Percentiles rank a stretch among this genome's conserved stretches.
phyloP scores from a whole-genome alignment of 2,329 filamentous ascomycete species.

The Dothistroma pini region DNA sequence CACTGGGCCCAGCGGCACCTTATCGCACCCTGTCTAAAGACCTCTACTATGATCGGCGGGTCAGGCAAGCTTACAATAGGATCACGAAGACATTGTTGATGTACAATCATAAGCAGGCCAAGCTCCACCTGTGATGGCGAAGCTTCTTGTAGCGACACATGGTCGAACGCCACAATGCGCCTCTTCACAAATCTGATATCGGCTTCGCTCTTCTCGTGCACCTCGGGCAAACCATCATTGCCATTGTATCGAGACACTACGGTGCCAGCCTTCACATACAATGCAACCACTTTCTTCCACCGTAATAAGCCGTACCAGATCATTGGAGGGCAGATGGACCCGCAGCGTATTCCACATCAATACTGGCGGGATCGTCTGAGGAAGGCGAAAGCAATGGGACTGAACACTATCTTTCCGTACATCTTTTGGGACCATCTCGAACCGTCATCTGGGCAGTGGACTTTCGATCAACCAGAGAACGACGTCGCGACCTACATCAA shows the following conservation, averaged over 20 bases:
- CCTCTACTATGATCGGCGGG: background rate
- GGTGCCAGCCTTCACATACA: slow-evolving; percentile 9
- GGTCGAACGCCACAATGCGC: background rate
- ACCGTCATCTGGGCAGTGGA: slow-evolving; percentile 41
- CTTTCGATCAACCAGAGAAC: slow-evolving; percentile 39
- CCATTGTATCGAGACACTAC: background rate
- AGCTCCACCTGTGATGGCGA: background rate
- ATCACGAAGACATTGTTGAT: background rate
- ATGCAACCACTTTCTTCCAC: slow-evolving; percentile 10
- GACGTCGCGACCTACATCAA: slow-evolving; percentile 50
- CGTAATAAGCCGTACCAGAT: slow-evolving; percentile 31
- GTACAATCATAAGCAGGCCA: background rate
- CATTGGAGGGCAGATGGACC: slow-evolving; percentile 51
- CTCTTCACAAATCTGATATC: background rate
- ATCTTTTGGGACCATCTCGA: slow-evolving; percentile 52
- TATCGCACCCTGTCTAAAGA: background rate
- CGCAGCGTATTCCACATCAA: slow-evolving; percentile 46
- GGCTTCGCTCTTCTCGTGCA: background rate
- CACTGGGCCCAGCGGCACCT: background rate
- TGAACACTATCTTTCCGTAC: slow-evolving; percentile 52
- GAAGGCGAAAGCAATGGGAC: slow-evolving; percentile 47
- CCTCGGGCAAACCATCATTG: background rate
- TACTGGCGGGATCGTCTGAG: slow-evolving; percentile 48
- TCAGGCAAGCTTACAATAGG: background rate
- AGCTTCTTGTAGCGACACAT: background rate